Conservation (phyloP, 345 rosid species). For the Murraya paniculata region DNA sequence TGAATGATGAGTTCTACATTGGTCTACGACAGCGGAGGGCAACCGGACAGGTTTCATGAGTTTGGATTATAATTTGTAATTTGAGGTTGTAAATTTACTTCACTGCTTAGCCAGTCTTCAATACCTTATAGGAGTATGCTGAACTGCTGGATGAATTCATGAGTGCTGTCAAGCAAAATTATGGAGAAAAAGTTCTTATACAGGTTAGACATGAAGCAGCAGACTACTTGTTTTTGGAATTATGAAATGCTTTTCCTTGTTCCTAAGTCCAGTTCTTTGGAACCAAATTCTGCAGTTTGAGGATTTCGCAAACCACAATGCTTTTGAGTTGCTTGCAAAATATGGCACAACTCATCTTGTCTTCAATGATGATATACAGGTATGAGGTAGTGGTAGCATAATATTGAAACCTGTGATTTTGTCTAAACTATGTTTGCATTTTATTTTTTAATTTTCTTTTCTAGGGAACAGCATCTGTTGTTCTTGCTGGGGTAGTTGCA, state of each 20-base stretch:
- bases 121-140: constrained; percentile 58
- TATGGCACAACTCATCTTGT: constrained; percentile 80
- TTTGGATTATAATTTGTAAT: background rate
- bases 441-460: constrained; percentile 2
- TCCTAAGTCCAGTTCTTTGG: background rate
- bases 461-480: constrained; percentile 96
- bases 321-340: constrained; percentile 73
- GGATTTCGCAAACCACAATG: constrained; percentile 98
- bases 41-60: constrained; percentile 61
- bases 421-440: background rate
- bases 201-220: constrained; percentile 45
- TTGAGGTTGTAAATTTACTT: background rate
- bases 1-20: constrained; percentile 84
- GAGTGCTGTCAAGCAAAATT: constrained; percentile 87
- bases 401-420: background rate
- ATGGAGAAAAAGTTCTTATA: constrained; percentile 83
- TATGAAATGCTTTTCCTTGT: background rate
- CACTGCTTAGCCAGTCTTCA: constrained; percentile 5
- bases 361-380: constrained; percentile 98
- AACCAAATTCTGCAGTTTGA: constrained; percentile 59
- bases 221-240: background rate
- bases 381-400: constrained; percentile 8
- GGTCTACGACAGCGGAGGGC: constrained; percentile 81
- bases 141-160: constrained; percentile 81
- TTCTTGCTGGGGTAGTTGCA: constrained; percentile 81